Evolutionary conservation across 192 early-diverging fungal species (phyloP).

Genomic region (Linnemannia zychae): DNA sequence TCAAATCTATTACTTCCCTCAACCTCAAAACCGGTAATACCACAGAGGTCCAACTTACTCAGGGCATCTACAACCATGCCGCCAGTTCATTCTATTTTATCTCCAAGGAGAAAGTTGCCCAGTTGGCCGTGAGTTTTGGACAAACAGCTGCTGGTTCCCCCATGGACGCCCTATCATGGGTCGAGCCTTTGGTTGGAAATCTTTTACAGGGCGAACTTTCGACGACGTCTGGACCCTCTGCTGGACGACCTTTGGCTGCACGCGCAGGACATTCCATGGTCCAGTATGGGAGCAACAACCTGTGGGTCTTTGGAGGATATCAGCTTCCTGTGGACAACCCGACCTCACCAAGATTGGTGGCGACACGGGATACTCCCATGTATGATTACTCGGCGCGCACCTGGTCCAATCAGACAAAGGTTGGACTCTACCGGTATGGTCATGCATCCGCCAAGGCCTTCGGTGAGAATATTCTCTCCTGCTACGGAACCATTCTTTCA

Average conservation of each 20-base stretch:
- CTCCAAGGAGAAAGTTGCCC: neutral
- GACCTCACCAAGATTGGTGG: neutral
- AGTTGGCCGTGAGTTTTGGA: conserved; percentile 34
- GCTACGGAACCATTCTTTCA: conserved; percentile 20
- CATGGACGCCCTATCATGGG: conserved; percentile 19
- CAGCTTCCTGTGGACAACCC: neutral
- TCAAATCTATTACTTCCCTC: conserved; percentile 28
- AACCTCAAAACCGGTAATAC: conserved; percentile 15
- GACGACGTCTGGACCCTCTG: neutral
- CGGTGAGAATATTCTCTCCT: conserved; percentile 19
- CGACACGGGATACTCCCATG: conserved; percentile 20
- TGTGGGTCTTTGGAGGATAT: conserved; percentile 31
- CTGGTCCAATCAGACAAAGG: conserved; percentile 19
- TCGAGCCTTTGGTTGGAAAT: conserved; percentile 10
- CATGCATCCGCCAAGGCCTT: conserved; percentile 33
- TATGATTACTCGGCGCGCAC: conserved; percentile 4
- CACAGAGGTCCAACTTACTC: conserved; percentile 7
- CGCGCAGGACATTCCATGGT: conserved; percentile 23
- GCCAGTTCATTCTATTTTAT: neutral
- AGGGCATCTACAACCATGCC: conserved; percentile 25
- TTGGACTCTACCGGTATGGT: conserved; percentile 17
- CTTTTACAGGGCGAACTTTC: neutral
- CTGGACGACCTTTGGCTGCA: neutral
- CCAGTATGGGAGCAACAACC: conserved; percentile 27
- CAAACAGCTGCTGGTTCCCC: neutral